phyloP scores from a whole-genome alignment of 1,284 basidiomycete genomes.

The Pterulicium gracile region DNA sequence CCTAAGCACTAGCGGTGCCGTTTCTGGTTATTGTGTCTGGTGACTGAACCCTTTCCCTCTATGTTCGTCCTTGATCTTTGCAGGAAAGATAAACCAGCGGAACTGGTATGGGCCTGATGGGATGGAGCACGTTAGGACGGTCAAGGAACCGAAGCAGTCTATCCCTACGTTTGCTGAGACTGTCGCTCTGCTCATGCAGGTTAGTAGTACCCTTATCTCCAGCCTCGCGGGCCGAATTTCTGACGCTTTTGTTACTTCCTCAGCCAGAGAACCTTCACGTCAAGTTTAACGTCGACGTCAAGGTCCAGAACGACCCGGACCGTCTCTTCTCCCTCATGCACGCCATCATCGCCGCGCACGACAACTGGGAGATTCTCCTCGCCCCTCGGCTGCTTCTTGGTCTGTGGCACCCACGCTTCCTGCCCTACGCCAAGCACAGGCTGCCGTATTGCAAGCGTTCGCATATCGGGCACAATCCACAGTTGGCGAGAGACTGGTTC shows the following conservation, averaged over 20 bases:
- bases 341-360: constrained; percentile 56
- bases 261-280: constrained; percentile 81
- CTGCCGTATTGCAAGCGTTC: constrained; percentile 81
- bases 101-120: constrained; percentile 65
- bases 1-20: constrained; percentile 14
- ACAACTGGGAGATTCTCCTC: constrained; percentile 69
- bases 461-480: constrained; percentile 70
- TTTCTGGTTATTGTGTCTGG: constrained; percentile 1
- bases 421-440: constrained; percentile 62
- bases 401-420: constrained; percentile 89
- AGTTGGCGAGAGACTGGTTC: constrained; percentile 77
- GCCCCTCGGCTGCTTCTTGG: constrained; percentile 89
- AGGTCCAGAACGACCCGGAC: constrained; percentile 86
- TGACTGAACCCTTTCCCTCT: constrained; percentile 5
- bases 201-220: constrained; percentile 19
- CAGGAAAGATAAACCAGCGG: constrained; percentile 60
- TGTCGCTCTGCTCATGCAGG: constrained; percentile 71
- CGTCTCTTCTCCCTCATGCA: constrained; percentile 84
- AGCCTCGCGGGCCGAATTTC: constrained; percentile 7
- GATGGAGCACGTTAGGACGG: constrained; percentile 78
- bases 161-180: constrained; percentile 87
- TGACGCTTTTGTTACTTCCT: constrained; percentile 1
- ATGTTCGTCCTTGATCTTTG: constrained; percentile 9
- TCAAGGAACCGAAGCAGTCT: constrained; percentile 71
- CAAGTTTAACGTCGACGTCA: constrained; percentile 89